These are phyloP conservation scores for Trypanosoma melophagium DNA, from an alignment of 208 protist genomes.

Conservation along the genomic window DNA sequence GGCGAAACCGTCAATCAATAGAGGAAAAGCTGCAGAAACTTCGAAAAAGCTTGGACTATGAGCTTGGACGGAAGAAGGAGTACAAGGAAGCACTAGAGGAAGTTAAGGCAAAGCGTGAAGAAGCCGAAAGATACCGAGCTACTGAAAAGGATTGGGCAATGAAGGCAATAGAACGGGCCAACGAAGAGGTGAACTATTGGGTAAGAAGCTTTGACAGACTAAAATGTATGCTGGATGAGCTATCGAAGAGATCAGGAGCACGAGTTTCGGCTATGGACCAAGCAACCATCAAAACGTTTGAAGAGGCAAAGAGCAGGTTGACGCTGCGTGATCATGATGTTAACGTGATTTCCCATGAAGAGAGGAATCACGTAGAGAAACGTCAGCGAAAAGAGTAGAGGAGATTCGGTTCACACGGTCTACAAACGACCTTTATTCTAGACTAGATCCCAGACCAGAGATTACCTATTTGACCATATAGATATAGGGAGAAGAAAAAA, in stretches of 20 bases:
- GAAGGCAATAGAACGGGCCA: constrained; percentile 67
- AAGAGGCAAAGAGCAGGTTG: constrained; percentile 34
- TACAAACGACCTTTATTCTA: constrained; percentile 9
- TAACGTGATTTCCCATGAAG: neutral
- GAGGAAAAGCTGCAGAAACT: constrained; percentile 46
- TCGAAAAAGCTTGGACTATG: constrained; percentile 56
- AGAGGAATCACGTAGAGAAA: constrained; percentile 10
- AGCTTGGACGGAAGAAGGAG: constrained; percentile 66
- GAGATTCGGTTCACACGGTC: too few relatives aligned
- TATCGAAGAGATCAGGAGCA: constrained; percentile 24
- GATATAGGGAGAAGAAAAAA: too few relatives aligned
- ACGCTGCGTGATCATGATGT: constrained; percentile 14
- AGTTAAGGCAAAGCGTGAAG: constrained; percentile 54
- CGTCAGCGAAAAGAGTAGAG: constrained; percentile 10
- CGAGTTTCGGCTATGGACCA: constrained; percentile 47
- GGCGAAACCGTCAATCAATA: constrained; percentile 5
- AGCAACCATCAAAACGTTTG: constrained; percentile 45
- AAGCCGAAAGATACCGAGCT: constrained; percentile 56
- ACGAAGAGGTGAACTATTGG: constrained; percentile 76
- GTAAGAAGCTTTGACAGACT: constrained; percentile 74
- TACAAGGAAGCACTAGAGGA: constrained; percentile 78
- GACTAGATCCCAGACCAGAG: neutral
- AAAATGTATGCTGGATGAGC: constrained; percentile 57
- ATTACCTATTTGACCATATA: neutral
- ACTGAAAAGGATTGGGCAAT: constrained; percentile 55